phyloP scores from a whole-genome alignment of 768 basidiomycete species.

The Dacryopinax primogenitus region DNA sequence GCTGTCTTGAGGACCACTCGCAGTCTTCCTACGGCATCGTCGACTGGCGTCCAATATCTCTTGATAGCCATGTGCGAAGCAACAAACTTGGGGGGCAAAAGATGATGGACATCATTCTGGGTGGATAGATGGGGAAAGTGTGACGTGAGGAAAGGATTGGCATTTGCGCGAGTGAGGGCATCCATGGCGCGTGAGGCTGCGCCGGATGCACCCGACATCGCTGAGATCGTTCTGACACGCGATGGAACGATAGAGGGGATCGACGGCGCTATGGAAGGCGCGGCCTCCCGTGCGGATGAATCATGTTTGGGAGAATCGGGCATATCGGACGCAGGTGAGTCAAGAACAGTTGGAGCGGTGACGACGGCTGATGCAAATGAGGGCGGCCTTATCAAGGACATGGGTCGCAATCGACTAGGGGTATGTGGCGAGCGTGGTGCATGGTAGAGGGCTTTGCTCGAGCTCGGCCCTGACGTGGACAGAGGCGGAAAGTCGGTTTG shows the following conservation, averaged over 20 bases:
- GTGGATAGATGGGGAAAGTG: background rate
- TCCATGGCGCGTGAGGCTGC: background rate
- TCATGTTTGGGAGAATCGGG: background rate
- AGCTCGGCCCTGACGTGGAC: background rate
- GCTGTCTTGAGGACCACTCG: no score
- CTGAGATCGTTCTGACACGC: background rate
- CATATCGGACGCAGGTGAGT: background rate
- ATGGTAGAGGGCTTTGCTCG: background rate
- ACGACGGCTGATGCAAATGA: background rate
- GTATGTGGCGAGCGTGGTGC: background rate
- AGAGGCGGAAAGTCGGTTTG: background rate
- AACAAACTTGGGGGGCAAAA: background rate
- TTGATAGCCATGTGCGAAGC: background rate
- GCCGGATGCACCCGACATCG: background rate
- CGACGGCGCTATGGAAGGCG: background rate
- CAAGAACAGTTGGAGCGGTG: background rate
- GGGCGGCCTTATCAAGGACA: background rate
- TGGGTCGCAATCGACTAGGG: background rate
- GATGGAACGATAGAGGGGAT: background rate
- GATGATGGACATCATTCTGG: background rate
- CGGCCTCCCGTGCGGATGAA: background rate
- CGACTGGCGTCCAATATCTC: background rate
- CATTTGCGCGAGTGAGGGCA: background rate
- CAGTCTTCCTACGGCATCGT: background rate
- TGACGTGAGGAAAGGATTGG: background rate